Conservation (phyloP, 202 grass and related monocot species). For the Setaria viridis region DNA sequence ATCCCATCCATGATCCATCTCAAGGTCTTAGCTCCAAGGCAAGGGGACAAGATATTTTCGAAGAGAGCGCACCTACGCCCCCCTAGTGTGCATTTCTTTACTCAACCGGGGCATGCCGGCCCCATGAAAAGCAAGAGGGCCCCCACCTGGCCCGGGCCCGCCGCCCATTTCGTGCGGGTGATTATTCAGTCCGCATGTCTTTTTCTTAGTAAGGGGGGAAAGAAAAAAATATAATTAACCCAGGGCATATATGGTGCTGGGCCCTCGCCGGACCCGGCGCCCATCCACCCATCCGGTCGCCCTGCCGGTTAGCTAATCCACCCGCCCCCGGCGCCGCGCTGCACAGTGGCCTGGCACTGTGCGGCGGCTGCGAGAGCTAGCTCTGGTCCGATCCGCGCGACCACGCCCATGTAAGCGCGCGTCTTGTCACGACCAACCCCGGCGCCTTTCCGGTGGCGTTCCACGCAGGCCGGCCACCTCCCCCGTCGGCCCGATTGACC, state of each 20-base stretch:
- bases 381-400: not conserved
- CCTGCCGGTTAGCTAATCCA: constrained; percentile 10
- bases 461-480: not conserved
- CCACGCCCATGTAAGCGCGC: not conserved
- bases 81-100: constrained; percentile 16
- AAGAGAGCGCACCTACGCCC: constrained; percentile 42
- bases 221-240: not conserved
- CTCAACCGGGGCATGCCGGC: not conserved
- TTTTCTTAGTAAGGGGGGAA: not conserved
- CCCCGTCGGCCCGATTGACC: not conserved
- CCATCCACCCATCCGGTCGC: not conserved
- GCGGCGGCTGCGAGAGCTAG: not conserved
- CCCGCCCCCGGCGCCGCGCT: not conserved
- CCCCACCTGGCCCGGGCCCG: not conserved
- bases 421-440: constrained; percentile 12
- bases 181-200: not conserved
- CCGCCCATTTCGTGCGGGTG: not conserved
- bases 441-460: constrained; percentile 24
- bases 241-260: constrained; percentile 6
- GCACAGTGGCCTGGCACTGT: not conserved
- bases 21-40: not conserved
- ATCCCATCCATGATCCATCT: constrained; percentile 4
- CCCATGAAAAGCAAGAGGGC: not conserved
- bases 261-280: not conserved
- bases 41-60: constrained; percentile 54